A percentile compares a stretch with the other conserved stretches of the same genome.
Conservation (phyloP, 176 grass and related monocot species). For the Zizania latifolia region DNA sequence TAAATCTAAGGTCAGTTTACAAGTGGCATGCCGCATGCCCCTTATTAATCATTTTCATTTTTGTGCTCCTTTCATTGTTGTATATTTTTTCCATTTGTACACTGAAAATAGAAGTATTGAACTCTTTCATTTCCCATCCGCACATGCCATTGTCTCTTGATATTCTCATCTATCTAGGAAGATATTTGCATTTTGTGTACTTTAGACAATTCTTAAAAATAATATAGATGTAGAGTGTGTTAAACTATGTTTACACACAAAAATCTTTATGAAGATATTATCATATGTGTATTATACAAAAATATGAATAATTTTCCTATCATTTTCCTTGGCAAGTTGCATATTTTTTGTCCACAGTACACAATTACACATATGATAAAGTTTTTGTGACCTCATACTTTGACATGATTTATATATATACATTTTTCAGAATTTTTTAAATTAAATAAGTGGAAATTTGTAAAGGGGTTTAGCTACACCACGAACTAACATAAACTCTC, state of each 20-base stretch:
- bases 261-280: neutral
- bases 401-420: neutral
- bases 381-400: neutral
- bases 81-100: neutral
- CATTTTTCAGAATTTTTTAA: neutral
- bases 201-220: neutral
- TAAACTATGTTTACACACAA: neutral
- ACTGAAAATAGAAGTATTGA: neutral
- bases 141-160: neutral
- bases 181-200: neutral
- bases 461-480: neutral
- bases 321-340: too few relatives aligned
- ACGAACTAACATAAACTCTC: neutral
- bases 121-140: neutral
- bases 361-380: neutral
- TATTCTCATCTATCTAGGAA: neutral
- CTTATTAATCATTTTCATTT: neutral
- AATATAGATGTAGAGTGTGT: neutral
- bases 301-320: too few relatives aligned
- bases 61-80: neutral
- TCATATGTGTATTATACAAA: neutral
- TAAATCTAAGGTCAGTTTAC: conserved; percentile 57
- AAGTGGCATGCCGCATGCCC: neutral
- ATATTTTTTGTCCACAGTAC: neutral
- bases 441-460: neutral